A percentile compares a stretch with the other conserved stretches of the same genome.
Evolutionary conservation across 176 grass and related monocot species (phyloP).

Genomic region (Oryza rufipogon): DNA sequence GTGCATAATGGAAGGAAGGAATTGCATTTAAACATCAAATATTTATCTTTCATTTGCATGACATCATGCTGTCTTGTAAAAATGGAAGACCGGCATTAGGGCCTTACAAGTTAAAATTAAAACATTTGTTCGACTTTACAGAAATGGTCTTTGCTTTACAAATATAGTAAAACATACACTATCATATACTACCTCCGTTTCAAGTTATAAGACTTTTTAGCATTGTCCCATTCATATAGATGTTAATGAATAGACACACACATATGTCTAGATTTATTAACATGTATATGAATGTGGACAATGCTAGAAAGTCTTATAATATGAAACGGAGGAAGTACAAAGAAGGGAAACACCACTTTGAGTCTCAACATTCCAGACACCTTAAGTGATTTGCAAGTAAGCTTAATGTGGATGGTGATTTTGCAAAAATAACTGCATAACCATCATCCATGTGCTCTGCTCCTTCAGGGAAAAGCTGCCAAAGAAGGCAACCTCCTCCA

Average conservation of each 20-base stretch:
- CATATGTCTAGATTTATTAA: too few species aligned
- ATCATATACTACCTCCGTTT: background rate
- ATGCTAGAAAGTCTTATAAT: too few species aligned
- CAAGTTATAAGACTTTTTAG: too few species aligned
- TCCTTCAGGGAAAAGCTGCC: slow-evolving; percentile 90
- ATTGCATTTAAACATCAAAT: slow-evolving; percentile 3
- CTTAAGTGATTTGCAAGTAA: slow-evolving; percentile 56
- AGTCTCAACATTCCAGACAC: slow-evolving; percentile 44
- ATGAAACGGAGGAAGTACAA: background rate
- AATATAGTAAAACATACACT: background rate
- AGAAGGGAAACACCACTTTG: background rate
- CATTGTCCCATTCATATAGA: too few species aligned
- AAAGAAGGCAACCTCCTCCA: slow-evolving; percentile 78
- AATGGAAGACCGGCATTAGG: background rate
- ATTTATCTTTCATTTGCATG: slow-evolving; percentile 18
- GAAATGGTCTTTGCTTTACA: slow-evolving; percentile 23
- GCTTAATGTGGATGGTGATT: slow-evolving; percentile 56
- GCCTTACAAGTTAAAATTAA: background rate
- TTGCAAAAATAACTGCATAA: slow-evolving; percentile 67
- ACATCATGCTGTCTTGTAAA: background rate
- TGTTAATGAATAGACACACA: too few species aligned
- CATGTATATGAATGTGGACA: too few species aligned
- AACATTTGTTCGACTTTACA: background rate
- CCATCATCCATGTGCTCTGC: slow-evolving; percentile 83
- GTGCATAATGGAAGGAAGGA: background rate